Percentiles rank a stretch among this genome's conserved stretches.
phyloP scores from a whole-genome alignment of 2,329 filamentous ascomycete genomes.

The Proliferodiscus dingleyae region DNA sequence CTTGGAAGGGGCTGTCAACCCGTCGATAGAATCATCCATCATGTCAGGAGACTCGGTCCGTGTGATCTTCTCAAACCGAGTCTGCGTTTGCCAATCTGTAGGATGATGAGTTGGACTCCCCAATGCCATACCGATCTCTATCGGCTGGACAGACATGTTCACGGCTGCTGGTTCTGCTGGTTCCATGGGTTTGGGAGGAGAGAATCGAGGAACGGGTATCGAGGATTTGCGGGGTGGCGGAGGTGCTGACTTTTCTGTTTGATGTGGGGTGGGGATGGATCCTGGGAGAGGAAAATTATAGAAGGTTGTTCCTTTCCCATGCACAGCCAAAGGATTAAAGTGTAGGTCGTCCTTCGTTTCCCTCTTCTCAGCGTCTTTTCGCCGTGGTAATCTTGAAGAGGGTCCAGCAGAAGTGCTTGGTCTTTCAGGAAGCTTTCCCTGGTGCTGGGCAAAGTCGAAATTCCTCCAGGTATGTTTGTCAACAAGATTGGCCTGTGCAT shows the following conservation, averaged over 20 bases:
- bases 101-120: constrained; percentile 56
- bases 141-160: constrained; percentile 16
- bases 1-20: constrained; percentile 11
- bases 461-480: constrained; percentile 14
- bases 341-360: constrained; percentile 30
- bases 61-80: constrained; percentile 6
- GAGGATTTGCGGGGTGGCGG: constrained; percentile 16
- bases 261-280: constrained; percentile 20
- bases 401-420: constrained; percentile 29
- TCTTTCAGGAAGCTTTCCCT: constrained; percentile 22
- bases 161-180: constrained; percentile 1
- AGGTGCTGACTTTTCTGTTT: constrained; percentile 14
- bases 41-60: constrained; percentile 21
- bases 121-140: constrained; percentile 65
- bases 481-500: constrained; percentile 23
- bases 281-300: constrained; percentile 27
- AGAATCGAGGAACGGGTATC: constrained; percentile 8
- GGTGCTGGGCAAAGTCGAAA: constrained; percentile 18
- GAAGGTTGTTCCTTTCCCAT: constrained; percentile 25
- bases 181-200: constrained; percentile 19
- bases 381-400: constrained; percentile 16
- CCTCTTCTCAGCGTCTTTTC: constrained; percentile 22
- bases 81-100: constrained; percentile 17
- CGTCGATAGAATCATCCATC: constrained; percentile 17
- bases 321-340: constrained; percentile 26